These are phyloP conservation scores for Quercus tomentella DNA, from an alignment of 331 rosid genomes.

Conservation along the genomic window DNA sequence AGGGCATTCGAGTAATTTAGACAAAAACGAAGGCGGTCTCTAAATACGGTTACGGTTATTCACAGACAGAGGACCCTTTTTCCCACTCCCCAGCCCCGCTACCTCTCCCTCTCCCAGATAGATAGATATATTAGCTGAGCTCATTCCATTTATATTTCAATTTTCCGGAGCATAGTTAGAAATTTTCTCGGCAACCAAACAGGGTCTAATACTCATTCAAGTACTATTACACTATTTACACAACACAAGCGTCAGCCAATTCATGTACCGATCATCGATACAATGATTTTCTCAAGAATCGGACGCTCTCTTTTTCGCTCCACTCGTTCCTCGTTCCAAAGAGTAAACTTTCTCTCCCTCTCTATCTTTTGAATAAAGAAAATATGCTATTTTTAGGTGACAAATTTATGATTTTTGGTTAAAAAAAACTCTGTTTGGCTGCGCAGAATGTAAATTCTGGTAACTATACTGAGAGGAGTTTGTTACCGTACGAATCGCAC, in stretches of 20 bases:
- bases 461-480: conserved; percentile 5
- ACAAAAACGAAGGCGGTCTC: background rate
- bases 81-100: background rate
- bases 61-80: background rate
- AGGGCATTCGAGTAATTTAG: background rate
- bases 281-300: conserved; percentile 32
- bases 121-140: background rate
- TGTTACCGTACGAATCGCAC: background rate
- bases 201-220: background rate
- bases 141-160: background rate
- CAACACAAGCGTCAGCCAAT: background rate
- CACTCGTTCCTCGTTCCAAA: conserved; percentile 17
- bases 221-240: background rate
- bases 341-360: conserved; percentile 1
- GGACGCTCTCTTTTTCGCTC: conserved; percentile 26
- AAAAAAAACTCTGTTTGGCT: background rate
- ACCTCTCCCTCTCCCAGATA: background rate
- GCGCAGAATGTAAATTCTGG: conserved; percentile 14
- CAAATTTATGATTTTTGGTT: too few relatives aligned
- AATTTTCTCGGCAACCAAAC: conserved; percentile 1
- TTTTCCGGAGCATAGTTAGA: background rate
- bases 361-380: background rate
- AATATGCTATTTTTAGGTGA: background rate
- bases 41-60: background rate
- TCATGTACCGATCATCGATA: background rate